Base-by-base conservation (phyloP, 495 filamentous ascomycete genomes). In the Aspergillus panamensis region DNA sequence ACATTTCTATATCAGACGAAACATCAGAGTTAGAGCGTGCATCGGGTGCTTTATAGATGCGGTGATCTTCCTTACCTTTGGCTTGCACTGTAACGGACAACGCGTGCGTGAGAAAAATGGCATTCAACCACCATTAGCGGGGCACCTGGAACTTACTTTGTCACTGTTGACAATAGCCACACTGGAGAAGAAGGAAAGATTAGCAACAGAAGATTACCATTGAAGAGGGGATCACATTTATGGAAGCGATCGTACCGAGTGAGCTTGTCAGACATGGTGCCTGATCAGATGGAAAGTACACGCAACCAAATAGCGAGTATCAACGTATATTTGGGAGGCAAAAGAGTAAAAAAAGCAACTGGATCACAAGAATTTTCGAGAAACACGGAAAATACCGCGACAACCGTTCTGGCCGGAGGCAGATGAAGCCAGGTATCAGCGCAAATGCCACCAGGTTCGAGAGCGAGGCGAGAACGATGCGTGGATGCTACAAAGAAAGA, bases 81-180 rank as follows among this genome's bases (percentile, higher is more conserved):
- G 92, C 72, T 96, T 97, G 83, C 92, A 97, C 92, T 95, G 62
- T 71, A 35, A 44, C 53, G 59, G 62, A 54, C 37, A 30, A 55
- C 57, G 62, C 56, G 47, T 51, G 47, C 21, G 45, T 58, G 48
- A 57, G 42, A 51, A 54, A 25, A 57, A 63, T 42, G 50, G 62
- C 29, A 47, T 52, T 57, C 56, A 40, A 6, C 29, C 44, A 21
- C 17, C 47, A 50, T 57, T 53, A 65, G 73, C 71, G 74, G 71
- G 72, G 66, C 62, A 68, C 8, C 62, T 43, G 40, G 44, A 55
- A 69, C 84, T 72, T 68, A 94, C 92, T 86, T 97, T 97, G 85
- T 99, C 94, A 71, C 80, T 86, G 73, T 88, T 96, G 77, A 99
- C 89, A 74, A 98, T 97, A 60, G 94, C 94, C 79, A 98, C 89